Conservation (phyloP, 2,329 filamentous ascomycete genomes). For the Xylaria sp. region DNA sequence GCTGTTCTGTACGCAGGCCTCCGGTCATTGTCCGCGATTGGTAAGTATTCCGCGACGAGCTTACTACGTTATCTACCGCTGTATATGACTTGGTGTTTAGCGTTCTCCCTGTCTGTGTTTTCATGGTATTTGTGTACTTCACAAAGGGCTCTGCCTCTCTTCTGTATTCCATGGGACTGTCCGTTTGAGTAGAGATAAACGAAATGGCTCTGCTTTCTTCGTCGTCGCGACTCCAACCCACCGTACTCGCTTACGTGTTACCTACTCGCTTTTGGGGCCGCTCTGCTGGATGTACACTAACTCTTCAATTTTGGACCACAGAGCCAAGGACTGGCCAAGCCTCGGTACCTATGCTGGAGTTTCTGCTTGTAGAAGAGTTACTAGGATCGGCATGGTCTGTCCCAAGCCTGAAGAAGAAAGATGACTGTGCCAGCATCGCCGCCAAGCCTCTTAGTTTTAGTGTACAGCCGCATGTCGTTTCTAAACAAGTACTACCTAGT, state of each 20-base stretch:
- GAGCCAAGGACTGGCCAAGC: background rate
- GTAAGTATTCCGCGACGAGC: slow-evolving; percentile 4
- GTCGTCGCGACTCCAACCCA: background rate
- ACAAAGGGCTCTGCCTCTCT: background rate
- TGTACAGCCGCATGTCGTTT: slow-evolving; percentile 20
- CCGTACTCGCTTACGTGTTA: background rate
- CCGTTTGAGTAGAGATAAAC: background rate
- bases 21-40: background rate
- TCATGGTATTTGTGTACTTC: background rate
- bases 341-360: background rate
- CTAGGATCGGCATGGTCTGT: slow-evolving; percentile 3
- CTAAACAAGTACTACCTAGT: background rate
- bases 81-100: background rate
- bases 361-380: slow-evolving; percentile 2
- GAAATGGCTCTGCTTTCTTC: background rate
- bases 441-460: slow-evolving; percentile 28
- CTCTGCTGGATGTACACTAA: background rate
- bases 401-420: slow-evolving; percentile 8
- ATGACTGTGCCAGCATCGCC: slow-evolving; percentile 31
- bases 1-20: background rate
- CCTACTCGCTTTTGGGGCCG: background rate
- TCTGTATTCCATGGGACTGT: background rate
- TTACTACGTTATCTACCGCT: background rate
- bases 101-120: background rate
- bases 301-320: background rate